phyloP scores from a whole-genome alignment of 2,329 filamentous ascomycete species.

The Colletotrichum limetticola region DNA sequence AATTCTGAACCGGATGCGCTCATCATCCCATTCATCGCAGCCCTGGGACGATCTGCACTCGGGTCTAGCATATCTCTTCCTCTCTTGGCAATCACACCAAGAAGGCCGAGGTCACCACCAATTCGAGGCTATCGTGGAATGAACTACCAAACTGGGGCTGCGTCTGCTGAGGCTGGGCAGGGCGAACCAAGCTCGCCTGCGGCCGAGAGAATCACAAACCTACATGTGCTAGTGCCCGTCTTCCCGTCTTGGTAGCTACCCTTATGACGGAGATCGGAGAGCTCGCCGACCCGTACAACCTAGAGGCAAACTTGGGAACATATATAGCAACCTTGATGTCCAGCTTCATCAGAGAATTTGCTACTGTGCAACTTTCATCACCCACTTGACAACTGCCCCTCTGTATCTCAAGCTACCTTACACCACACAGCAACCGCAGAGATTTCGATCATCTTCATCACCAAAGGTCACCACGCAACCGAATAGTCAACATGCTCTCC shows the following conservation, averaged over 20 bases:
- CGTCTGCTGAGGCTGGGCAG: not conserved
- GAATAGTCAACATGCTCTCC: constrained; percentile 15
- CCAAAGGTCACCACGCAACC: not conserved
- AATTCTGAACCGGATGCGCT: constrained; percentile 16
- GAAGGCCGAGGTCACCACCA: not conserved
- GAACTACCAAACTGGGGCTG: not conserved
- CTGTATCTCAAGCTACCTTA: too few species aligned
- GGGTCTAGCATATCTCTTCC: not conserved
- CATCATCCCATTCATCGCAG: not conserved
- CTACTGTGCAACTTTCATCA: not conserved
- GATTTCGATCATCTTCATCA: not conserved
- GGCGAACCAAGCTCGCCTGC: not conserved
- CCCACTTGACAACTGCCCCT: not conserved
- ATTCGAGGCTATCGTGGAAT: not conserved
- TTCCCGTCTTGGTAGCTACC: constrained; percentile 11
- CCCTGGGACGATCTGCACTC: not conserved
- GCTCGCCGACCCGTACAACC: not conserved
- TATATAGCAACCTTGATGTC: constrained; percentile 17
- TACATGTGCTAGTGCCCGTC: constrained; percentile 21
- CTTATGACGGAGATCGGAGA: not conserved
- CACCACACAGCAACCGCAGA: not conserved
- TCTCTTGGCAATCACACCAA: not conserved
- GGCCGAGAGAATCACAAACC: constrained; percentile 13
- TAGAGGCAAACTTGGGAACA: not conserved
- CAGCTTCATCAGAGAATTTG: not conserved